phyloP scores from a whole-genome alignment of 345 rosid genomes.

The Citrus maxima region DNA sequence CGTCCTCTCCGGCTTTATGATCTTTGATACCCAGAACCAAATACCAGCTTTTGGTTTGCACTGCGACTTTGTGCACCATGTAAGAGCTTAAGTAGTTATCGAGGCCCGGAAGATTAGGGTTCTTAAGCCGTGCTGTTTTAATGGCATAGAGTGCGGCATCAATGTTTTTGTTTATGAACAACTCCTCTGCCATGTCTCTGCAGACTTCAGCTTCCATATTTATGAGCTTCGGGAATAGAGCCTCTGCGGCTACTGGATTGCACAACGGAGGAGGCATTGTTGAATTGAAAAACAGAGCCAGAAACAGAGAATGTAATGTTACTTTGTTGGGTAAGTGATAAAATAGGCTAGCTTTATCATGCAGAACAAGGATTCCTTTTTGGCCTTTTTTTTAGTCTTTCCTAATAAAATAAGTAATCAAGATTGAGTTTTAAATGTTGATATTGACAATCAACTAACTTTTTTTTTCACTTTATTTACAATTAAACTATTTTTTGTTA shows the following conservation, averaged over 20 bases:
- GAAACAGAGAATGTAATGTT: background rate
- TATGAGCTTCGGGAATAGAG: background rate
- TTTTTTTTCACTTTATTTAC: no score
- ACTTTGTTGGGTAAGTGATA: no score
- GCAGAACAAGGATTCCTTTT: accelerated
- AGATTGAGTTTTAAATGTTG: no score
- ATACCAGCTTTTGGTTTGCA: background rate
- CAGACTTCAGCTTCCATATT: background rate
- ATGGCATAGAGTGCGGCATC: background rate
- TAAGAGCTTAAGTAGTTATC: background rate
- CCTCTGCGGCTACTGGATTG: background rate
- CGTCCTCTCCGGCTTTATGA: background rate
- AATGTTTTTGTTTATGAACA: background rate
- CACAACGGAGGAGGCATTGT: background rate
- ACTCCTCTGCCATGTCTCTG: constrained; percentile 2
- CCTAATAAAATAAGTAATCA: no score
- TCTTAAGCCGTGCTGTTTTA: background rate
- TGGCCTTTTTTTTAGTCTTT: no score
- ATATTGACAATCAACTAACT: no score
- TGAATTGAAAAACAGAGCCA: background rate
- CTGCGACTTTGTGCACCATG: background rate
- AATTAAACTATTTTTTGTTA: no score
- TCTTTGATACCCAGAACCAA: background rate
- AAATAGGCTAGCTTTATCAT: no score
- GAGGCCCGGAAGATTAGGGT: background rate